Percentiles rank a stretch among this genome's conserved stretches.
phyloP scores from a whole-genome alignment of 805 yeast species.

The Wickerhamomyces alni region DNA sequence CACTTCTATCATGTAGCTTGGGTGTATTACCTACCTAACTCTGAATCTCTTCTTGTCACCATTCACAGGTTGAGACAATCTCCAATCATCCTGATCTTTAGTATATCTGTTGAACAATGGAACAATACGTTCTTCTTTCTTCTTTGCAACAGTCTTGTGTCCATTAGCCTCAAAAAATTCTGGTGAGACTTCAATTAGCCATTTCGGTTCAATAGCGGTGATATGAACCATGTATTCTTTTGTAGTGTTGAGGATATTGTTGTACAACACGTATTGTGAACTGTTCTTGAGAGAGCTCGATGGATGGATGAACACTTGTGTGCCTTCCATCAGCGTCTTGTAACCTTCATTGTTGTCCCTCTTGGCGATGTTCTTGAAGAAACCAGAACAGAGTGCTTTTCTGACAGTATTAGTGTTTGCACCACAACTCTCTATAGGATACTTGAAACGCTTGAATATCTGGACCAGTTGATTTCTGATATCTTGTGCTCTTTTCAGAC shows the following conservation, averaged over 20 bases:
- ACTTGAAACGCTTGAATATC: conserved; percentile 45
- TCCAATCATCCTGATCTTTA: conserved; percentile 66
- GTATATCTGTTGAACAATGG: conserved; percentile 64
- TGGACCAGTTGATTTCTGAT: conserved; percentile 65
- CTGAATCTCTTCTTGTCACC: conserved; percentile 30
- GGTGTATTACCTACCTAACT: conserved; percentile 3
- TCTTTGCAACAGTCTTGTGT: conserved; percentile 35
- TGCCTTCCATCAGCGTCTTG: conserved; percentile 63
- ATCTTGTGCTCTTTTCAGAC: conserved; percentile 71
- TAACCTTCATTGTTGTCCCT: conserved; percentile 69
- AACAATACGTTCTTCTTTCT: conserved; percentile 59
- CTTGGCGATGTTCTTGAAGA: conserved; percentile 60
- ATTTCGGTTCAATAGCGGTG: conserved; percentile 72
- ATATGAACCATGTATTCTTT: conserved; percentile 91
- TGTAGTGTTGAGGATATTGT: conserved; percentile 74
- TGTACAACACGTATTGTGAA: conserved; percentile 78
- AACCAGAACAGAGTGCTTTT: conserved; percentile 61
- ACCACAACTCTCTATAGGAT: conserved; percentile 44
- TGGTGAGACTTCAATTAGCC: conserved; percentile 70
- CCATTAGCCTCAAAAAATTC: conserved; percentile 58
- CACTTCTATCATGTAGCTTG: too few relatives aligned
- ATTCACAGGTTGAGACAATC: conserved; percentile 31
- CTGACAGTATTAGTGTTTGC: conserved; percentile 52
- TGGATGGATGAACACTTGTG: conserved; percentile 81
- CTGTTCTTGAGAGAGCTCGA: conserved; percentile 64